These are phyloP conservation scores for Aegilops bicornis DNA, from an alignment of 176 grass and related monocot genomes.

Conservation along the genomic window DNA sequence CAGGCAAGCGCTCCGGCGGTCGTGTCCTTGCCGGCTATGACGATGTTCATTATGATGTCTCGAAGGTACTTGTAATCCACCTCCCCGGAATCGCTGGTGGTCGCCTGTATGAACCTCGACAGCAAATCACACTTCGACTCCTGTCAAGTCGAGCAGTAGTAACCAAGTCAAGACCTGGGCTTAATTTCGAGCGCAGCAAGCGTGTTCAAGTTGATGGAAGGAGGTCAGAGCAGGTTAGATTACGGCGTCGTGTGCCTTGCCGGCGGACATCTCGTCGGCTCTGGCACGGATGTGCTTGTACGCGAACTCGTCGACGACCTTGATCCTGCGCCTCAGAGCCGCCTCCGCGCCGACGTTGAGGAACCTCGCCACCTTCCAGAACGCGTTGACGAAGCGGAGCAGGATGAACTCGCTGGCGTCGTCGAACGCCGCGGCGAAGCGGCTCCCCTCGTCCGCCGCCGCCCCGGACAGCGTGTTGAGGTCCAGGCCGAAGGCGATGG, in stretches of 20 bases:
- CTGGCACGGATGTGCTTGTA: constrained; percentile 41
- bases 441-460: background rate
- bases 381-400: constrained; percentile 50
- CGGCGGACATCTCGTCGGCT: constrained; percentile 17
- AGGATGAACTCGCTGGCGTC: constrained; percentile 57
- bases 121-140: constrained; percentile 45
- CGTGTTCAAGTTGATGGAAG: background rate
- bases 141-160: background rate
- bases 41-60: constrained; percentile 62
- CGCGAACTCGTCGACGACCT: constrained; percentile 52
- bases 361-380: constrained; percentile 53
- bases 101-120: constrained; percentile 43
- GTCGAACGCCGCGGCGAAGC: constrained; percentile 66
- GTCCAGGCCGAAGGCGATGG: constrained; percentile 52
- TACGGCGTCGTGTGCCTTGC: constrained; percentile 9
- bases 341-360: constrained; percentile 50
- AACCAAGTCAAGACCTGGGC: background rate
- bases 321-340: constrained; percentile 29
- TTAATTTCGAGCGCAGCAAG: background rate
- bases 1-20: constrained; percentile 51
- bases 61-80: constrained; percentile 53
- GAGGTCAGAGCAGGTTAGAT: background rate
- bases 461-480: constrained; percentile 39
- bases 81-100: constrained; percentile 12
- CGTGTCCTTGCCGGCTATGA: constrained; percentile 68